Percentiles rank a stretch among this genome's conserved stretches.
Conservation (phyloP, 495 filamentous ascomycete species). For the Xylaria bambusicola region DNA sequence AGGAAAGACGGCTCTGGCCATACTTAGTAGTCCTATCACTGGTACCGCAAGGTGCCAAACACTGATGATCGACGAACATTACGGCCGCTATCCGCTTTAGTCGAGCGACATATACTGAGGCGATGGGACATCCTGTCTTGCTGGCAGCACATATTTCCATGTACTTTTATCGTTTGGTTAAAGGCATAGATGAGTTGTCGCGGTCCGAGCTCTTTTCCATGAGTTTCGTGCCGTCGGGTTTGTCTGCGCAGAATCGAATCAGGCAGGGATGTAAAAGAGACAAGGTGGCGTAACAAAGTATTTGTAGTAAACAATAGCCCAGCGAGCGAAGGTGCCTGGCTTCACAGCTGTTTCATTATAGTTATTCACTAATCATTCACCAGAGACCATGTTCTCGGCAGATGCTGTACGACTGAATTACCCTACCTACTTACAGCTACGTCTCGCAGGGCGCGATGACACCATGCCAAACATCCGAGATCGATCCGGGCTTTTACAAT, state of each 20-base stretch:
- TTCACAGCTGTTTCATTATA: constrained; percentile 8
- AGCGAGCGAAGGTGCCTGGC: not conserved
- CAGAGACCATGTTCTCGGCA: constrained; percentile 1
- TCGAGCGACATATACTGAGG: constrained; percentile 10
- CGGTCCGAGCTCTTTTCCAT: not conserved
- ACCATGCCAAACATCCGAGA: constrained; percentile 14
- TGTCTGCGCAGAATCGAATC: not conserved
- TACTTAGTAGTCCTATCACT: not conserved
- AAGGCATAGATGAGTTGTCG: constrained; percentile 15
- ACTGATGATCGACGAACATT: constrained; percentile 17
- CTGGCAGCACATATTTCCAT: constrained; percentile 18
- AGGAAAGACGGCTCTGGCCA: constrained; percentile 9
- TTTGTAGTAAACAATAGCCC: constrained; percentile 18
- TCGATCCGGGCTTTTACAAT: constrained; percentile 7
- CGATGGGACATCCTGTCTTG: constrained; percentile 11
- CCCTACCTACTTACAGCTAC: constrained; percentile 10
- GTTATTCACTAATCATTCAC: constrained; percentile 1
- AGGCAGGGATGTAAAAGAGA: not conserved
- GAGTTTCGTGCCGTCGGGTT: constrained; percentile 9
- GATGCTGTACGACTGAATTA: constrained; percentile 13
- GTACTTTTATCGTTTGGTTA: constrained; percentile 7
- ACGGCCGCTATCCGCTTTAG: constrained; percentile 10
- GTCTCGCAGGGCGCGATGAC: constrained; percentile 2
- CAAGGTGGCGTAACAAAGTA: constrained; percentile 4
- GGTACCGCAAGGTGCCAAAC: constrained; percentile 6